phyloP scores from a whole-genome alignment of 306 rosid genomes.

The Pueraria montana region DNA sequence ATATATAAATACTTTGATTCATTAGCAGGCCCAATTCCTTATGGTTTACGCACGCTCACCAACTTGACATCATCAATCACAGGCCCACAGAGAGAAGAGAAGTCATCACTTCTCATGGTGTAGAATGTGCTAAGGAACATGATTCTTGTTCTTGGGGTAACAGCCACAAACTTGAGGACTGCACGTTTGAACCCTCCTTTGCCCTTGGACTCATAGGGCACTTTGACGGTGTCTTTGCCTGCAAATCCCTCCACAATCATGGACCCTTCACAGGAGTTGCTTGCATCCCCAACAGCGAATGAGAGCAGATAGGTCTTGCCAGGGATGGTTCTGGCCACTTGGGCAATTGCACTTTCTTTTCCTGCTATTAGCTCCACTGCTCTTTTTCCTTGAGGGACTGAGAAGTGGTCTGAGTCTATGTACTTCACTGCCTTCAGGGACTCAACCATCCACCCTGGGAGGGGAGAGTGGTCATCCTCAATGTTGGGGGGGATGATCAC shows the following conservation, averaged over 20 bases:
- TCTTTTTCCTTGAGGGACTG: slow-evolving; percentile 79
- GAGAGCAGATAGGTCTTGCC: slow-evolving; percentile 78
- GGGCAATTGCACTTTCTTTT: slow-evolving; percentile 96
- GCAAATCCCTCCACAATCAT: slow-evolving; percentile 95
- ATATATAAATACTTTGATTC: slow-evolving; percentile 25
- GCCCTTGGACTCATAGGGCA: slow-evolving; percentile 90
- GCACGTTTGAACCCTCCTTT: slow-evolving; percentile 93
- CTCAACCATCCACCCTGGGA: slow-evolving; percentile 99
- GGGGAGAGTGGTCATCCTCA: slow-evolving; percentile 91
- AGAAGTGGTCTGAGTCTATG: slow-evolving; percentile 85
- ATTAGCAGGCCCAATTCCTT: neutral
- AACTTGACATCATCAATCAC: slow-evolving; percentile 89
- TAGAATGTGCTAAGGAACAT: slow-evolving; percentile 91
- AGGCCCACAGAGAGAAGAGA: slow-evolving; percentile 95
- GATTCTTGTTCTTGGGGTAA: slow-evolving; percentile 61
- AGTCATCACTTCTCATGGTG: slow-evolving; percentile 92
- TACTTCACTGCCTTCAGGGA: slow-evolving; percentile 95
- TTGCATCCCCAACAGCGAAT: slow-evolving; percentile 87
- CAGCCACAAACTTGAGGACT: slow-evolving; percentile 75
- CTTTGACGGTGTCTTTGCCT: slow-evolving; percentile 73
- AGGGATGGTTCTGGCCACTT: slow-evolving; percentile 77
- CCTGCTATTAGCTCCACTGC: slow-evolving; percentile 93
- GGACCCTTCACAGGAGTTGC: slow-evolving; percentile 90
- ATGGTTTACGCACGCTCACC: slow-evolving; percentile 71
- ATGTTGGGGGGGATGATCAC: slow-evolving; percentile 94